Conservation (phyloP, 805 yeast genomes). For the Hemisphaericaspora nanyangensis region DNA sequence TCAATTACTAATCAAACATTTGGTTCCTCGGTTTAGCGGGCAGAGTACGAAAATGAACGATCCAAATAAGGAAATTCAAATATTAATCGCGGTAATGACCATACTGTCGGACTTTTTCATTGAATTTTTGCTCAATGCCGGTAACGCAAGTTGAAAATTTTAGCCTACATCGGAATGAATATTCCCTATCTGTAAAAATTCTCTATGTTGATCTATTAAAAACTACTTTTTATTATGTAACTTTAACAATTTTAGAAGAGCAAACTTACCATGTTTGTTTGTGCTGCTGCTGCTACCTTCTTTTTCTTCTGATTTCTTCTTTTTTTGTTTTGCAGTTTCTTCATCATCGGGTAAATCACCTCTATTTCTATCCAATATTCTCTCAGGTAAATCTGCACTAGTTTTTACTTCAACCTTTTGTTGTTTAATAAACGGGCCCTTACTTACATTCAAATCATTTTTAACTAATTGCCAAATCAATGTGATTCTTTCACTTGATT, state of each 20-base stretch:
- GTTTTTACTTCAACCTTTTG: slow-evolving; percentile 14
- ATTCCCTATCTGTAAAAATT: not conserved
- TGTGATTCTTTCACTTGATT: slow-evolving; percentile 21
- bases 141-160: not conserved
- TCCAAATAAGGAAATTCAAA: too few relatives aligned
- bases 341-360: slow-evolving; percentile 28
- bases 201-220: not conserved
- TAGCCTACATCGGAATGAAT: not conserved
- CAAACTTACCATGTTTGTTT: slow-evolving; percentile 1
- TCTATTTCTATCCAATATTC: slow-evolving; percentile 29
- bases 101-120: too few relatives aligned
- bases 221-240: not conserved
- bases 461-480: slow-evolving; percentile 32
- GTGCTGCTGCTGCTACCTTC: not conserved
- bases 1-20: too few relatives aligned
- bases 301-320: not conserved
- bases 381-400: slow-evolving; percentile 32
- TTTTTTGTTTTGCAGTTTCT: not conserved
- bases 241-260: slow-evolving; percentile 25
- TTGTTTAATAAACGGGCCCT: slow-evolving; percentile 27
- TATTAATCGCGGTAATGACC: too few relatives aligned
- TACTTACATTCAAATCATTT: slow-evolving; percentile 5
- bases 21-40: too few relatives aligned
- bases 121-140: too few relatives aligned
- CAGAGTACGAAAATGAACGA: too few relatives aligned